phyloP scores from a whole-genome alignment of 177 flowering plant genomes.

The Vitis hybrid region DNA sequence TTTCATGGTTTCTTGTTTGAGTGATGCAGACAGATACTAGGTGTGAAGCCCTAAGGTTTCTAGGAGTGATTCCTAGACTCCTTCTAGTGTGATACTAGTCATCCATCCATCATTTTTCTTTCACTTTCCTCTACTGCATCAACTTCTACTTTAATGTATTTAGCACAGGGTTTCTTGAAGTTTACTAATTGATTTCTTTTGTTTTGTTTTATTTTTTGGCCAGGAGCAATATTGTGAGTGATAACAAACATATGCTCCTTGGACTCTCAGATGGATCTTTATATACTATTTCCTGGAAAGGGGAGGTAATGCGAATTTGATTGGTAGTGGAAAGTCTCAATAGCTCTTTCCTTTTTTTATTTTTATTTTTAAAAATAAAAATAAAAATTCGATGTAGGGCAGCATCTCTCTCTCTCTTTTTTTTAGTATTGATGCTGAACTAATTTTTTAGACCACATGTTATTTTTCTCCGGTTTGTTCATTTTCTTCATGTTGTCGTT shows the following conservation, averaged over 20 bases:
- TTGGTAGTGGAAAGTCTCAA: neutral
- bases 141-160: neutral
- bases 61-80: too few relatives aligned
- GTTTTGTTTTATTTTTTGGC: conserved; percentile 7
- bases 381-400: neutral
- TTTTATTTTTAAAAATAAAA: neutral
- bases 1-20: too few relatives aligned
- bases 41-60: too few relatives aligned
- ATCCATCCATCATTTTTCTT: too few relatives aligned
- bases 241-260: conserved; percentile 70
- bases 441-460: neutral
- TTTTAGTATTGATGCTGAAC: too few relatives aligned
- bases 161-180: neutral
- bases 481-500: neutral
- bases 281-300: conserved; percentile 90
- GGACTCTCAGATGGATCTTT: conserved; percentile 92
- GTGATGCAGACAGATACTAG: too few relatives aligned
- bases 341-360: too few relatives aligned
- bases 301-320: conserved; percentile 66
- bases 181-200: neutral
- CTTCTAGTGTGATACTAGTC: too few relatives aligned
- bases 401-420: neutral
- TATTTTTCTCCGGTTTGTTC: neutral
- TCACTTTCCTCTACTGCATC: neutral
- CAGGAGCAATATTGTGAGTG: conserved; percentile 95